Base-by-base conservation (phyloP, 805 yeast species). In the Candida incommunis region DNA sequence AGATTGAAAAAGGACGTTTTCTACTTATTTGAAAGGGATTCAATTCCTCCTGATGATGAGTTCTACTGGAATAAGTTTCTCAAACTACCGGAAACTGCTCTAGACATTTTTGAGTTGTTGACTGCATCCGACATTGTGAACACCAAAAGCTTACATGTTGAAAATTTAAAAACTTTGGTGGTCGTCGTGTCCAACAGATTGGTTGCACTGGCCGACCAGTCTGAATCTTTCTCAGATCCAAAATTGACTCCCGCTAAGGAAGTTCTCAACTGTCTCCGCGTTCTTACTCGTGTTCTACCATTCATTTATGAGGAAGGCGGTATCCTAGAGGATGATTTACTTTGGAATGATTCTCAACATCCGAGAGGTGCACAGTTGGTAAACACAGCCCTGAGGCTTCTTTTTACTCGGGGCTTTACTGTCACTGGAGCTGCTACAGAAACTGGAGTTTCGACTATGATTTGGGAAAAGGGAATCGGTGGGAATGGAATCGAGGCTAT, bases 381-480 rank as follows among this genome's bases (percentile, higher is more conserved):
- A 35, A n/a, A n/a, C 31, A 35, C 26, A 3, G 40, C 24, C 20
- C 25, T 75, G 2, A 64, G 66, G 21, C 59, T 80, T n/a, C 58
- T 80, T 40, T 80, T 79, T 56, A 66, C 68, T 31, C 66, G 69
- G 9, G 75, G 75, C 1, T 81, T 81, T 54, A 76, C 88, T 0
- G 59, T 76, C 5, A 58, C 67, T 3, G 47, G 46, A 3, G 43
- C 46, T 2, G 21, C 41, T 20, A 47, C 40, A 40, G 24, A 44
- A 4, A 24, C 23, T 13, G 27, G 42, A 20, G 46, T 57, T 21
- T 27, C 41, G 9, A 21, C 47, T 11, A 22, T 34, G 4, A 66
- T 81, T 1, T 87, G 96, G 95, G 94, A 83, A 53, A 76, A 82
- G 2, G 96, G 95, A 3, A 70, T 87, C 25, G 88, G 85, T 2